phyloP scores from a whole-genome alignment of 345 rosid species.

The Syzygium aqueum region DNA sequence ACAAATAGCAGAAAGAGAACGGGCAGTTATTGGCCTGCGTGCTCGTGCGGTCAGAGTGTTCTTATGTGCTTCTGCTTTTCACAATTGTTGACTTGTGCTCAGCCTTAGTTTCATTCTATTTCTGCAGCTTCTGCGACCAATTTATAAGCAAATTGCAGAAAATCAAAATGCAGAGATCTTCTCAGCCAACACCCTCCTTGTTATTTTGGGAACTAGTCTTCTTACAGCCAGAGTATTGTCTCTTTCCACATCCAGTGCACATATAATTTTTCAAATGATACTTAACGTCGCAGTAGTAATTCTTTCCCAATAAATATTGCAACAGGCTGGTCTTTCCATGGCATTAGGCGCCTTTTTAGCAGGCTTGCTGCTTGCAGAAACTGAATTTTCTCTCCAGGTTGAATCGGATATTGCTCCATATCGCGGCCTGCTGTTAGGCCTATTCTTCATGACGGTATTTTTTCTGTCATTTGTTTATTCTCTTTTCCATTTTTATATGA shows the following conservation, averaged over 20 bases:
- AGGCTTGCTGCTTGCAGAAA: constrained; percentile 98
- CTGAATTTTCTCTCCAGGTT: constrained; percentile 98
- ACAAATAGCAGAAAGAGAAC: not conserved
- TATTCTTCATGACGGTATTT: constrained; percentile 97
- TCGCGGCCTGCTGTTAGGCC: constrained; percentile 95
- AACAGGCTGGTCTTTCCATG: constrained; percentile 99
- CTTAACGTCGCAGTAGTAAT: not conserved
- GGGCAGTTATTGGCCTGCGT: not conserved
- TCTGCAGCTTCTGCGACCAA: constrained; percentile 93
- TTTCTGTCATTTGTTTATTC: not conserved
- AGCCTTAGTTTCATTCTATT: not conserved
- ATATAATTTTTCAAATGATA: not conserved
- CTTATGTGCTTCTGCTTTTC: not conserved
- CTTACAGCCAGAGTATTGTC: constrained; percentile 92
- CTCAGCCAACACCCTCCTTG: constrained; percentile 95
- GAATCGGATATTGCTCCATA: constrained; percentile 99
- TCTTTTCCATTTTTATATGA: not conserved
- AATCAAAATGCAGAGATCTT: constrained; percentile 97
- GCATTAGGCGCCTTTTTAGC: constrained; percentile 98
- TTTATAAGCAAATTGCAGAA: constrained; percentile 95
- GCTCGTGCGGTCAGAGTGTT: not conserved
- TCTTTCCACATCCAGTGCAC: not conserved
- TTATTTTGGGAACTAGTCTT: constrained; percentile 94
- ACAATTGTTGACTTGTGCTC: not conserved
- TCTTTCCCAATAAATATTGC: not conserved